Base-by-base conservation (phyloP, 2,329 filamentous ascomycete genomes). In the Aureobasidium sp. region DNA sequence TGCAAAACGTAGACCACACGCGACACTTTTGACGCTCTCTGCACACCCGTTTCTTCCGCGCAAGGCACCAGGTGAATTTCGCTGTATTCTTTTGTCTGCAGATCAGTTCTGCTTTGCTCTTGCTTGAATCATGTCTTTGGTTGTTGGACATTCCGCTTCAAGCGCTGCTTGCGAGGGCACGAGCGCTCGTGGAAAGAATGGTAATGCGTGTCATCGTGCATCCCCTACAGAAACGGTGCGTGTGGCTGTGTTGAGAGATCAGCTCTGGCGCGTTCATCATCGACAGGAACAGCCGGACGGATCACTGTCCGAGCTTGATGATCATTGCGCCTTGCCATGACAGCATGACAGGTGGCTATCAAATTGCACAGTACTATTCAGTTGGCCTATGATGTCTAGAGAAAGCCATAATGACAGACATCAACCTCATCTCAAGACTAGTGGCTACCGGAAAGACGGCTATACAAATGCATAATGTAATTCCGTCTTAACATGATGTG, bases 171-270 rank as follows among this genome's bases (percentile, higher is more conserved):
- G 42, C 23, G 32, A 26, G 20, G 13, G 44, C 44, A 47, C 44
- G 44, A 47, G 44, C 44, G 44, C 13, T 29, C 27, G 12, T 5
- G 5, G 41, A 26, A 27, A 47, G n/a, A 13, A 29, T 17, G 13
- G 26, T 29, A 7, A 27, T 41, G 51, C 51, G 12, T 55, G 51
- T 55, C 36, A 55, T 55, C 51, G 51, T 55, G 51, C 51, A 55
- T 55, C 17, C 17, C 15, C 5, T 29, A 47, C 44, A 7, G 12
- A 47, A 47, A 47, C 32, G 51, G 15, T 36, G 23, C 39, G 53
- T 41, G 53, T 56, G 53, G 53, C 53, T 56, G 53, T 56, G 53
- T 56, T 20, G 17, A 29, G 5, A 52, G 32, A 41, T 27, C 10
- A 42, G 15, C 29, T 44, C 9, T 20, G 41, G 41, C 23, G 26